These are phyloP conservation scores for Leucocoprinus leucothites DNA, from an alignment of 768 basidiomycete genomes.

Conservation along the genomic window DNA sequence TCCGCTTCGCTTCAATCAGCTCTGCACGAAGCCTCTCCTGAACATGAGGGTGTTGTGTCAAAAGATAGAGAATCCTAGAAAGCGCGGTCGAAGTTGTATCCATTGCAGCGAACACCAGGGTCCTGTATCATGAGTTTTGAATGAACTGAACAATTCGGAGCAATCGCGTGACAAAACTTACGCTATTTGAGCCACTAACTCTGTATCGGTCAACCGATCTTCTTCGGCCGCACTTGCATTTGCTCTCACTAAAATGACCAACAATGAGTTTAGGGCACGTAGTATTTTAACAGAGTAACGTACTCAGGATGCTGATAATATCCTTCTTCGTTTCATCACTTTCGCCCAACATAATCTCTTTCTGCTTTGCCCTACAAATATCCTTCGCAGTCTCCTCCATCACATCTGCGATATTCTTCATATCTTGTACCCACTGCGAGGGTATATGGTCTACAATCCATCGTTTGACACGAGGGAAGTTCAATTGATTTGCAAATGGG, in stretches of 20 bases:
- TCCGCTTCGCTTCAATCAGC: slow-evolving; percentile 23
- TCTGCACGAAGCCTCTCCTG: slow-evolving; percentile 37
- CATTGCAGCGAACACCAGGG: slow-evolving; percentile 36
- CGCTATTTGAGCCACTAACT: slow-evolving; percentile 36
- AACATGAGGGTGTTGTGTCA: slow-evolving; percentile 30
- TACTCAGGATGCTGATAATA: slow-evolving; percentile 39
- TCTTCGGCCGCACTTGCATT: slow-evolving; percentile 31
- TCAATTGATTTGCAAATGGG: slow-evolving; percentile 22
- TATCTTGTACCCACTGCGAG: slow-evolving; percentile 22
- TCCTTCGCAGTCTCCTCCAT: slow-evolving; percentile 32
- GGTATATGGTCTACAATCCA: slow-evolving; percentile 30
- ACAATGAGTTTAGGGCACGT: background rate
- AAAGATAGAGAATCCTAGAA: slow-evolving; percentile 27
- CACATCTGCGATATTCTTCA: slow-evolving; percentile 30
- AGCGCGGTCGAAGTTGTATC: slow-evolving; percentile 41
- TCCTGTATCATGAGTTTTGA: slow-evolving; percentile 20
- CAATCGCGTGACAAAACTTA: slow-evolving; percentile 9
- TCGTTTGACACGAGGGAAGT: slow-evolving; percentile 26
- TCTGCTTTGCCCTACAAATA: slow-evolving; percentile 24
- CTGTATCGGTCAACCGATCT: slow-evolving; percentile 31
- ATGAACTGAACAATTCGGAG: background rate
- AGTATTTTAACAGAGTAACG: background rate
- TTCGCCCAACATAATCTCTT: too few relatives aligned
- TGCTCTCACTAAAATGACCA: slow-evolving; percentile 32
- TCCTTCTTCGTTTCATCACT: slow-evolving; percentile 33